These are phyloP conservation scores for Neoboletus subvelutipes DNA, from an alignment of 768 basidiomycete species.

Conservation along the genomic window DNA sequence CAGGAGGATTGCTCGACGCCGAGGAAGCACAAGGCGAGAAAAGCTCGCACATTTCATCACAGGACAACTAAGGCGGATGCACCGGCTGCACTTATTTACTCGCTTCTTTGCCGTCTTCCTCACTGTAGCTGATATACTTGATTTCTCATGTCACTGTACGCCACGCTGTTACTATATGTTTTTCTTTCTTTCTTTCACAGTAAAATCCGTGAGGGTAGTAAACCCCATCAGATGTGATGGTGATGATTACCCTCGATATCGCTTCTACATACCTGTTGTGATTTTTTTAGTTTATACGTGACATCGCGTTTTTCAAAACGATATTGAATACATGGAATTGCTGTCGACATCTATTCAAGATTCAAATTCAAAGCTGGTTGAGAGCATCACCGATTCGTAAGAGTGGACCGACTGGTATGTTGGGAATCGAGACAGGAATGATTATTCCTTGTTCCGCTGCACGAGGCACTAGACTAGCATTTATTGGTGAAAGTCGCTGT, in stretches of 20 bases:
- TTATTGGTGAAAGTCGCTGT: neutral
- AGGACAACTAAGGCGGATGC: neutral
- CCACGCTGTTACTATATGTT: neutral
- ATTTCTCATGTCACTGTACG: neutral
- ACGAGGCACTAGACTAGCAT: neutral
- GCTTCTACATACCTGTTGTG: neutral
- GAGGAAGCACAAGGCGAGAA: constrained; percentile 37
- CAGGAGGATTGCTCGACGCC: constrained; percentile 37
- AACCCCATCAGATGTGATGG: neutral
- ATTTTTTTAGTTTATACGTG: neutral
- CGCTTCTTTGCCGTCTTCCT: neutral
- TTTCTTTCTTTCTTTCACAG: neutral
- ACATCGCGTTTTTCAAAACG: neutral
- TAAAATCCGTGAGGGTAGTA: neutral
- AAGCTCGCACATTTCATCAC: constrained; percentile 10
- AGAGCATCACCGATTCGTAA: neutral
- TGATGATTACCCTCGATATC: neutral
- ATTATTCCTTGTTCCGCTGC: neutral
- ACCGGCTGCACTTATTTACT: neutral
- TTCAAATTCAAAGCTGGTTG: too few species aligned
- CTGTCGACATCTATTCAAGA: neutral
- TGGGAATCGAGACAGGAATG: neutral
- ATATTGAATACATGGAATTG: neutral
- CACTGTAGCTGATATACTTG: neutral
- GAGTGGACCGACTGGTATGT: neutral